Percentiles rank a stretch among this genome's conserved stretches.
phyloP scores from a whole-genome alignment of 1,284 basidiomycete genomes.

The Ganoderma lingzhi region DNA sequence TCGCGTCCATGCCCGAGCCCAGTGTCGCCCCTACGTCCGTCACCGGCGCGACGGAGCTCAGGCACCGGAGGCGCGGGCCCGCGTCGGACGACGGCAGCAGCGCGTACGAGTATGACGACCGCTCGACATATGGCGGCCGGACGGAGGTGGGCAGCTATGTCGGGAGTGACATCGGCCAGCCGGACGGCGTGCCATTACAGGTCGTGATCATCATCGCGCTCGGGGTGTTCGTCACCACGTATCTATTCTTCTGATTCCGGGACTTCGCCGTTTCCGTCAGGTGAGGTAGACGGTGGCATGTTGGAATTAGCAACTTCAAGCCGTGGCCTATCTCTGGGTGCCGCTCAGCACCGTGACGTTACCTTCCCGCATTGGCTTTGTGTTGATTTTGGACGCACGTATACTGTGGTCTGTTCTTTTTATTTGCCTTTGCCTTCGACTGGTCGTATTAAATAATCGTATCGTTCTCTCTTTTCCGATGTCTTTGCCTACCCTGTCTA shows the following conservation, averaged over 20 bases:
- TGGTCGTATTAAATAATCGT: conserved; percentile 12
- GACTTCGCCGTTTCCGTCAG: background rate
- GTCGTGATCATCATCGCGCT: conserved; percentile 88
- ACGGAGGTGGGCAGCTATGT: conserved; percentile 62
- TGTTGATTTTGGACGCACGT: conserved; percentile 9
- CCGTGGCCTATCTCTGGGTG: background rate
- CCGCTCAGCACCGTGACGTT: background rate
- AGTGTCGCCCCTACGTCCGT: conserved; percentile 51
- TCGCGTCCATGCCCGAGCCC: conserved; percentile 64
- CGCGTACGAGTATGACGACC: conserved; percentile 28
- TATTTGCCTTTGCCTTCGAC: conserved; percentile 15
- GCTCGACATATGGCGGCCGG: conserved; percentile 37
- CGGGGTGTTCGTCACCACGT: conserved; percentile 90
- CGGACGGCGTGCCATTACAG: conserved; percentile 89
- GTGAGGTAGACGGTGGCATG: background rate
- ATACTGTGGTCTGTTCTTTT: conserved; percentile 13
- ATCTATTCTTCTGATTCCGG: conserved; percentile 84
- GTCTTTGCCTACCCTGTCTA: background rate
- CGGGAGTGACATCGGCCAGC: conserved; percentile 62
- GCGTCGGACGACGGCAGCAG: conserved; percentile 42
- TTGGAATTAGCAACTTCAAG: background rate
- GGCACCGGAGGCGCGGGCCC: conserved; percentile 60
- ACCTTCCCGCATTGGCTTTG: background rate
- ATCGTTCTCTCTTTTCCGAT: conserved; percentile 8
- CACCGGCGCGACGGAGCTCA: conserved; percentile 56